phyloP scores from a whole-genome alignment of 306 rosid species.

The Amphicarpaea edgeworthii region DNA sequence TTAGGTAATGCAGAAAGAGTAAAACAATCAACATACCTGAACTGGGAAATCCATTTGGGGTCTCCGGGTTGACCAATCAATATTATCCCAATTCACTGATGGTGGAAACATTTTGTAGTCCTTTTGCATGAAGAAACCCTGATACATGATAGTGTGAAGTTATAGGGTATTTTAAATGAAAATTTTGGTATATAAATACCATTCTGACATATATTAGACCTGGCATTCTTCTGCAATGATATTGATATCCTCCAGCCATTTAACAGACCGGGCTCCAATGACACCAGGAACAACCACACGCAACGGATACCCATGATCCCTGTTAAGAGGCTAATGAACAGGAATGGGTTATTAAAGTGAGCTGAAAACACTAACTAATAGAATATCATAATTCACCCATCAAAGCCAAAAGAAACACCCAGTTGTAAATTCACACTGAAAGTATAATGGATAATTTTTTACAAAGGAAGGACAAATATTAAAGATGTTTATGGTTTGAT shows the following conservation, averaged over 20 bases:
- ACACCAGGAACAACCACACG: constrained; percentile 95
- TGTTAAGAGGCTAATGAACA: constrained; percentile 68
- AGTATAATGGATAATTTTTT: constrained; percentile 21
- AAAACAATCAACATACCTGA: constrained; percentile 66
- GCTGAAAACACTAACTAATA: constrained; percentile 32
- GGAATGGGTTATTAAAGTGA: constrained; percentile 36
- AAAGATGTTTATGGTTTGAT: not conserved
- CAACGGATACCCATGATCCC: constrained; percentile 98
- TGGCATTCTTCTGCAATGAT: constrained; percentile 84
- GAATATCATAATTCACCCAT: constrained; percentile 22
- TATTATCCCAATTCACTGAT: constrained; percentile 91
- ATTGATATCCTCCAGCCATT: constrained; percentile 86
- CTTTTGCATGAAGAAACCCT: constrained; percentile 99
- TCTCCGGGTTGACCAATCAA: constrained; percentile 82
- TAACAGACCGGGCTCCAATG: constrained; percentile 97
- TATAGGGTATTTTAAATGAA: constrained; percentile 25
- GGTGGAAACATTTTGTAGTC: constrained; percentile 99
- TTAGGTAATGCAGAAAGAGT: constrained; percentile 9
- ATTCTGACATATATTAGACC: constrained; percentile 59
- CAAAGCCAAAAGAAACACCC: constrained; percentile 8
- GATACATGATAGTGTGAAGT: constrained; percentile 44
- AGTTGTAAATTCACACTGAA: constrained; percentile 2
- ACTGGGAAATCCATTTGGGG: constrained; percentile 99
- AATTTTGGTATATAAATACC: constrained; percentile 18
- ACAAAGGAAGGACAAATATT: constrained; percentile 7